phyloP scores from a whole-genome alignment of 116 monocot species.

The Papilionanthe hybrid region DNA sequence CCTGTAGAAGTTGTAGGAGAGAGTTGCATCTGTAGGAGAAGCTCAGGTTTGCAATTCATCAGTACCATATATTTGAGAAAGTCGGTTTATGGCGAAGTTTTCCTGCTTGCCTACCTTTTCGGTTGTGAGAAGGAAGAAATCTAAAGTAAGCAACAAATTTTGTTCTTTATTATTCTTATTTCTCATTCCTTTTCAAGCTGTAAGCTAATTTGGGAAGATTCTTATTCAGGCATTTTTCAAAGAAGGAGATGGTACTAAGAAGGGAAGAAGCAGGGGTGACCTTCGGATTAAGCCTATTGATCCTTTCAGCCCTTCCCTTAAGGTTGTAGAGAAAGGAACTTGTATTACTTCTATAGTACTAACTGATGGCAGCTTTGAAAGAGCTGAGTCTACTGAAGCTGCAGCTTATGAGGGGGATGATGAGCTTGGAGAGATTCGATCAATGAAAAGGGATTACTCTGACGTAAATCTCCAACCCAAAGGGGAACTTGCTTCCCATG shows the following conservation, averaged over 20 bases:
- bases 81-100: neutral
- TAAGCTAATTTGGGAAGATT: conserved; percentile 6
- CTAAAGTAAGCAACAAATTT: conserved; percentile 1
- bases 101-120: neutral
- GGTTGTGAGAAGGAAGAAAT: neutral
- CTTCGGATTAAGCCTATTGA: conserved; percentile 38
- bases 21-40: neutral
- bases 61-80: neutral
- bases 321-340: conserved; percentile 9
- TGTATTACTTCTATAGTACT: conserved; percentile 14
- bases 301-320: conserved; percentile 9
- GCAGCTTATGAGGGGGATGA: conserved; percentile 62
- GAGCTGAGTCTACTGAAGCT: conserved; percentile 14
- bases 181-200: neutral
- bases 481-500: conserved; percentile 5
- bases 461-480: conserved; percentile 42
- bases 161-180: neutral
- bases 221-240: conserved; percentile 29
- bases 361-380: conserved; percentile 5
- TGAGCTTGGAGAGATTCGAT: conserved; percentile 51
- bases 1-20: neutral
- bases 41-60: neutral
- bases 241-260: conserved; percentile 17
- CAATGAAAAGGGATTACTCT: conserved; percentile 49
- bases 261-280: conserved; percentile 23